Conservation (phyloP, 495 filamentous ascomycete species). For the Penicillium ucsense region DNA sequence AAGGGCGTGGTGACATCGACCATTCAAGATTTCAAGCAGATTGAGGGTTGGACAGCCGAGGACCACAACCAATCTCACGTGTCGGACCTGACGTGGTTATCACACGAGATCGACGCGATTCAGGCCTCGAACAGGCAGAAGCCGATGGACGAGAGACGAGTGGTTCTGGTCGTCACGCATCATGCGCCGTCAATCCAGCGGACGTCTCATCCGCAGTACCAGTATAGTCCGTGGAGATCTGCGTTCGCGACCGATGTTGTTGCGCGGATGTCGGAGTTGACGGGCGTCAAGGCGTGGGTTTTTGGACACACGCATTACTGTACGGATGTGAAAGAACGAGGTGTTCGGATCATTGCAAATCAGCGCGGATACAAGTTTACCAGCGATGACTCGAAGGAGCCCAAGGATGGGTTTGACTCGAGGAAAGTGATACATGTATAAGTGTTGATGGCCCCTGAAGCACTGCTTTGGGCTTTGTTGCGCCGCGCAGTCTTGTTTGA, state of each 20-base stretch:
- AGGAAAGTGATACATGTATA: slow-evolving; percentile 11
- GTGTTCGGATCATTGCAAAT: slow-evolving; percentile 40
- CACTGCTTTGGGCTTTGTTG: too few relatives aligned
- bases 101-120: slow-evolving; percentile 22
- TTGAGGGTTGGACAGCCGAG: slow-evolving; percentile 38
- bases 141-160: slow-evolving; percentile 4
- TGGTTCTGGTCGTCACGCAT: slow-evolving; percentile 44
- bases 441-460: not conserved
- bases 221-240: slow-evolving; percentile 27
- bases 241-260: slow-evolving; percentile 47
- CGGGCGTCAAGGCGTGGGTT: slow-evolving; percentile 33
- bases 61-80: slow-evolving; percentile 38
- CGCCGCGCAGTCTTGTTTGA: not conserved
- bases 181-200: slow-evolving; percentile 39
- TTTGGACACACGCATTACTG: slow-evolving; percentile 48
- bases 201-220: slow-evolving; percentile 35
- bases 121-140: slow-evolving; percentile 7
- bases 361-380: slow-evolving; percentile 43
- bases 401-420: slow-evolving; percentile 8
- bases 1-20: slow-evolving; percentile 26
- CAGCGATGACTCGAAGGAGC: slow-evolving; percentile 5
- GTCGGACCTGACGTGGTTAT: slow-evolving; percentile 38
- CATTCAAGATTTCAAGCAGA: slow-evolving; percentile 42
- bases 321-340: slow-evolving; percentile 27
- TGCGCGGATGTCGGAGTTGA: not conserved